Percentiles rank a stretch among this genome's conserved stretches.
Conservation (phyloP, 2,329 filamentous ascomycete species). For the Aspergillus fijiensis region DNA sequence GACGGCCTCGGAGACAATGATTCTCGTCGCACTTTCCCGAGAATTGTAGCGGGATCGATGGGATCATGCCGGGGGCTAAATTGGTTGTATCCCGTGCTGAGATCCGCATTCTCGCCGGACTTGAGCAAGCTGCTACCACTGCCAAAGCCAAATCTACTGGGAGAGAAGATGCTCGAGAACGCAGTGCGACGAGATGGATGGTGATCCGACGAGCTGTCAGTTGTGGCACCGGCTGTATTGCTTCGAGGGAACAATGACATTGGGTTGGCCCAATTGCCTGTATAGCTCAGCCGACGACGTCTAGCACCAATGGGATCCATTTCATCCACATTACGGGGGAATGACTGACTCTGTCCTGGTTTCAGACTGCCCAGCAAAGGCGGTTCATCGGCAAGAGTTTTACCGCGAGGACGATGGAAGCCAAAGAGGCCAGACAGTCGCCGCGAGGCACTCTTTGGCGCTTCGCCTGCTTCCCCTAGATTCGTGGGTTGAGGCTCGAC, state of each 20-base stretch:
- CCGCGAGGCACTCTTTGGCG: conserved; percentile 47
- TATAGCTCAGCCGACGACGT: conserved; percentile 57
- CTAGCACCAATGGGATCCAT: conserved; percentile 51
- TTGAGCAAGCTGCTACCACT: conserved; percentile 28
- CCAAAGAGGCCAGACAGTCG: conserved; percentile 59
- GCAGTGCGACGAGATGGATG: conserved; percentile 40
- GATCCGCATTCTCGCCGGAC: conserved; percentile 35
- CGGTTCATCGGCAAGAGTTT: conserved; percentile 60
- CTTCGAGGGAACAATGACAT: conserved; percentile 49
- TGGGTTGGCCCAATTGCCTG: conserved; percentile 54
- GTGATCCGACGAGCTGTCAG: conserved; percentile 44
- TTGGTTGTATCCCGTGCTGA: conserved; percentile 46
- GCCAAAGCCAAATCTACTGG: conserved; percentile 41
- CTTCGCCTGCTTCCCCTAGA: conserved; percentile 33
- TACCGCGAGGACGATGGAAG: conserved; percentile 61
- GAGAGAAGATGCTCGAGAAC: conserved; percentile 47
- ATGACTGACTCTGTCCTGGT: conserved; percentile 62
- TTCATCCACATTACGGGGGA: conserved; percentile 56
- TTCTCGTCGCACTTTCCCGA: conserved; percentile 43
- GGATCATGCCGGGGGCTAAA: conserved; percentile 49
- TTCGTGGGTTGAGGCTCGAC: conserved; percentile 35
- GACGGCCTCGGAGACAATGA: conserved; percentile 50
- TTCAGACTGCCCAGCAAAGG: conserved; percentile 59
- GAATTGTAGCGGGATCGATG: conserved; percentile 46
- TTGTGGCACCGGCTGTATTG: conserved; percentile 44